Evolutionary conservation across 768 basidiomycete genomes (phyloP).

Genomic region (Podaxis sp.): DNA sequence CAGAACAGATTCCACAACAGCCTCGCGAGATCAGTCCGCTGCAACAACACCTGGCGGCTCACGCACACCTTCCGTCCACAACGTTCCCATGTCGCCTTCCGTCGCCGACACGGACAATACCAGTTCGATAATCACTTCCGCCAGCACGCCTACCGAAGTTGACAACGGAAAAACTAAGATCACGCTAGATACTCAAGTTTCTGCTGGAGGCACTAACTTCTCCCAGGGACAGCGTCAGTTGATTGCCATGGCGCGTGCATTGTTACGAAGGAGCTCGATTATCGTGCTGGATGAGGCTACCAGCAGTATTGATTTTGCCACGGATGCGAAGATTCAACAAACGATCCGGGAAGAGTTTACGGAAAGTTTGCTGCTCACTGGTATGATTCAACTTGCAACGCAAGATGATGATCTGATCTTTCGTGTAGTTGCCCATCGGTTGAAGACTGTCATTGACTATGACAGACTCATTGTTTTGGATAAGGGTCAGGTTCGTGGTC

Average conservation of each 20-base stretch:
- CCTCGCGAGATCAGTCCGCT: slow-evolving; percentile 49
- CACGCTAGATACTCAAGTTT: slow-evolving; percentile 75
- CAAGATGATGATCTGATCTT: slow-evolving; percentile 1
- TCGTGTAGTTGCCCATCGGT: slow-evolving; percentile 63
- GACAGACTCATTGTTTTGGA: slow-evolving; percentile 81
- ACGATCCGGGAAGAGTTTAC: slow-evolving; percentile 87
- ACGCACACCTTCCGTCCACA: slow-evolving; percentile 39
- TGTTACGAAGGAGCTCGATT: slow-evolving; percentile 69
- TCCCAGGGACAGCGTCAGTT: slow-evolving; percentile 91
- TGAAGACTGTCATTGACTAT: slow-evolving; percentile 80
- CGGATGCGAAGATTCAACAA: slow-evolving; percentile 87
- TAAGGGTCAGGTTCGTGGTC: slow-evolving; percentile 47
- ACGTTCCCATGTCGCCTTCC: slow-evolving; percentile 15
- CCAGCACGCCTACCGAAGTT: slow-evolving; percentile 49
- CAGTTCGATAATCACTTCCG: slow-evolving; percentile 34
- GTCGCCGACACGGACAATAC: slow-evolving; percentile 22
- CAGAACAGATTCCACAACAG: slow-evolving; percentile 43
- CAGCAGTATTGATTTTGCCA: slow-evolving; percentile 83
- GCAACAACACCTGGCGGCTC: slow-evolving; percentile 47
- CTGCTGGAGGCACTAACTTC: slow-evolving; percentile 87
- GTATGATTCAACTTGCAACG: slow-evolving; percentile 35
- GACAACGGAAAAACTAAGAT: slow-evolving; percentile 54
- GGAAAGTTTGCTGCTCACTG: slow-evolving; percentile 69
- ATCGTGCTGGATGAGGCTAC: slow-evolving; percentile 85
- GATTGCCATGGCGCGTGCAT: slow-evolving; percentile 82